These are phyloP conservation scores for Globisporangium spiculum DNA, from an alignment of 352 stramenopile species.

Conservation along the genomic window DNA sequence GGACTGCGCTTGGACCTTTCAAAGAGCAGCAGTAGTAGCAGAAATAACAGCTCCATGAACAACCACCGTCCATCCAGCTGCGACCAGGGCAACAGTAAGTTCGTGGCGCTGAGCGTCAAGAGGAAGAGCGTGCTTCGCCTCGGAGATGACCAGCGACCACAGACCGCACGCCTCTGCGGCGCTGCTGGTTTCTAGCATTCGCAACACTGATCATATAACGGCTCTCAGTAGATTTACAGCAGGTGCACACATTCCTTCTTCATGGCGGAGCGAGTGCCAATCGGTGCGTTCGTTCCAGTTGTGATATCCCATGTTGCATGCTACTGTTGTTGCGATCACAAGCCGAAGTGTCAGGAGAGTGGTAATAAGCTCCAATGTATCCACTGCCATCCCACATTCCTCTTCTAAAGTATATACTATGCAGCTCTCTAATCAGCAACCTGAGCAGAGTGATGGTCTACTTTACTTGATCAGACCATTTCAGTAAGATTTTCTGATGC, in stretches of 20 bases:
- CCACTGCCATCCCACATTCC: not conserved
- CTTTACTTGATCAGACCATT: not conserved
- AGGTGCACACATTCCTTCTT: not conserved
- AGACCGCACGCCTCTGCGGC: slow-evolving; percentile 10
- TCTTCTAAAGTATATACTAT: not conserved
- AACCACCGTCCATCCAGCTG: slow-evolving; percentile 29
- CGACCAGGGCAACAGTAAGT: slow-evolving; percentile 21
- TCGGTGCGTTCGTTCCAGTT: not conserved
- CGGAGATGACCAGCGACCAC: slow-evolving; percentile 7
- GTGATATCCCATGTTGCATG: not conserved
- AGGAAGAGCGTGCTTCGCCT: not conserved
- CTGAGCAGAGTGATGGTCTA: not conserved
- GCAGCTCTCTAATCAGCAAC: too few relatives aligned
- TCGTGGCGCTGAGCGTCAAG: slow-evolving; percentile 9
- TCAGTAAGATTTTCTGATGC: not conserved
- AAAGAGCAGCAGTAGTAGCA: slow-evolving; percentile 11
- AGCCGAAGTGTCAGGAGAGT: not conserved
- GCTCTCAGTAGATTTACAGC: not conserved
- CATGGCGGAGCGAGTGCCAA: not conserved
- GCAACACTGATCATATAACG: not conserved
- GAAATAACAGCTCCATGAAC: not conserved
- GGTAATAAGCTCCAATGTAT: not conserved
- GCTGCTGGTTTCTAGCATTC: not conserved
- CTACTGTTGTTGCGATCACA: not conserved
- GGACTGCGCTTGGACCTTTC: slow-evolving; percentile 19